These are phyloP conservation scores for Alternaria triticina DNA, from an alignment of 2,329 filamentous ascomycete species.

Conservation along the genomic window DNA sequence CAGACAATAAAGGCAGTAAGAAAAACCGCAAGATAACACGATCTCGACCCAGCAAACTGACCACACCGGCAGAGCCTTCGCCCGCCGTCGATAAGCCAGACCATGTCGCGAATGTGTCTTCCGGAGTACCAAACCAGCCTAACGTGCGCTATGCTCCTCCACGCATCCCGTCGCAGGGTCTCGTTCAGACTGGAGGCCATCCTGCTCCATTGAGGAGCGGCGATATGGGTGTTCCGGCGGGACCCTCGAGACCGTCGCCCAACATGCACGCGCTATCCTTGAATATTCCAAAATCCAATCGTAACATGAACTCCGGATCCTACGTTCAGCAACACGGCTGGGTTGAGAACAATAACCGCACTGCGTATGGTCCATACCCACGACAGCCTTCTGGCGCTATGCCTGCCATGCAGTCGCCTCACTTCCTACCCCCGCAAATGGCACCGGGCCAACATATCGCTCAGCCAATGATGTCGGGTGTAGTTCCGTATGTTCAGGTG, in stretches of 20 bases:
- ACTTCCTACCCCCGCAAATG: constrained; percentile 15
- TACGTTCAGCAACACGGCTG: constrained; percentile 17
- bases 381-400: constrained; percentile 21
- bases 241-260: constrained; percentile 3
- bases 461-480: constrained; percentile 1
- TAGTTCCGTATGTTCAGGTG: constrained; percentile 20
- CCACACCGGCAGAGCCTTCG: constrained; percentile 10
- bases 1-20: constrained; percentile 12
- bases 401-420: constrained; percentile 21
- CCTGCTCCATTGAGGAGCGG: constrained; percentile 4
- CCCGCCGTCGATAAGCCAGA: neutral
- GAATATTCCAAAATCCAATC: constrained; percentile 17
- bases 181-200: neutral
- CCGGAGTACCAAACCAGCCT: neutral
- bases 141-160: neutral
- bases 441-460: constrained; percentile 19
- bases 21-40: constrained; percentile 2
- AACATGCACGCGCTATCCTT: constrained; percentile 11
- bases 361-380: constrained; percentile 16
- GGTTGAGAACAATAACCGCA: constrained; percentile 27
- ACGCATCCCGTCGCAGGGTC: neutral
- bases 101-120: neutral
- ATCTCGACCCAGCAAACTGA: constrained; percentile 12
- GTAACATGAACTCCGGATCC: constrained; percentile 14
- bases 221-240: neutral